A percentile compares a stretch with the other conserved stretches of the same genome.
phyloP scores from a whole-genome alignment of 1,284 basidiomycete species.

The Lentinus polychrous region DNA sequence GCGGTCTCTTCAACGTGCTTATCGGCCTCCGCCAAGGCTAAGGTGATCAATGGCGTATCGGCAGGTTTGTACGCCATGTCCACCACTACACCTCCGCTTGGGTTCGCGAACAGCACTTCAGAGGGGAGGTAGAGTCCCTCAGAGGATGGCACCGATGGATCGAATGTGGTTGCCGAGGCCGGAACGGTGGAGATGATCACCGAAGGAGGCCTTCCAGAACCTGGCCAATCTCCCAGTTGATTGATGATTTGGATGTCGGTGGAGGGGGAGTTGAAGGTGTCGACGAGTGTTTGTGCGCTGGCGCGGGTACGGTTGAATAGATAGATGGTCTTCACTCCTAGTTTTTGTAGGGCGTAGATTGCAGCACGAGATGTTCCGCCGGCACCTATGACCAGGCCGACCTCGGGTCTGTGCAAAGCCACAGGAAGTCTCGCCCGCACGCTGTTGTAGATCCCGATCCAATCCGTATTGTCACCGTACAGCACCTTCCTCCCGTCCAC shows the following conservation, averaged over 20 bases:
- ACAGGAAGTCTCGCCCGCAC: constrained; percentile 35
- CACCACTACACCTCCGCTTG: constrained; percentile 60
- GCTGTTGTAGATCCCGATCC: constrained; percentile 74
- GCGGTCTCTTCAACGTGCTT: too few relatives aligned
- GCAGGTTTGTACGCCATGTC: constrained; percentile 92
- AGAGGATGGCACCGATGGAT: constrained; percentile 17
- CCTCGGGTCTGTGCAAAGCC: constrained; percentile 30
- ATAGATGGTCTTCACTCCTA: constrained; percentile 69
- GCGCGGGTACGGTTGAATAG: constrained; percentile 77
- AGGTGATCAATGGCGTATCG: constrained; percentile 56
- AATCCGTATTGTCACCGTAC: constrained; percentile 91
- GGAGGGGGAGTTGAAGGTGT: constrained; percentile 52
- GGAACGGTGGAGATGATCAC: constrained; percentile 87
- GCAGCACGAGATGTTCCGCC: constrained; percentile 92
- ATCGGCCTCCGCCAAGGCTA: constrained; percentile 34
- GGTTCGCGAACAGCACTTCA: constrained; percentile 42
- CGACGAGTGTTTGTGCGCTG: constrained; percentile 67
- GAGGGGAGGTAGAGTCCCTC: constrained; percentile 50
- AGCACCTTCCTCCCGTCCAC: constrained; percentile 46
- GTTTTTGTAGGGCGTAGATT: constrained; percentile 75
- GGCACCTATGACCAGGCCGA: constrained; percentile 82
- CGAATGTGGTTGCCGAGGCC: constrained; percentile 55
- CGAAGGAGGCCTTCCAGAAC: constrained; percentile 41
- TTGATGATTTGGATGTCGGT: constrained; percentile 59
- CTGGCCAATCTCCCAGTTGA: constrained; percentile 48